Evolutionary conservation across 108 stramenopile genomes (phyloP), one percentile per base, ranked within the genome.

Genomic region (Nitzschia sp.): DNA sequence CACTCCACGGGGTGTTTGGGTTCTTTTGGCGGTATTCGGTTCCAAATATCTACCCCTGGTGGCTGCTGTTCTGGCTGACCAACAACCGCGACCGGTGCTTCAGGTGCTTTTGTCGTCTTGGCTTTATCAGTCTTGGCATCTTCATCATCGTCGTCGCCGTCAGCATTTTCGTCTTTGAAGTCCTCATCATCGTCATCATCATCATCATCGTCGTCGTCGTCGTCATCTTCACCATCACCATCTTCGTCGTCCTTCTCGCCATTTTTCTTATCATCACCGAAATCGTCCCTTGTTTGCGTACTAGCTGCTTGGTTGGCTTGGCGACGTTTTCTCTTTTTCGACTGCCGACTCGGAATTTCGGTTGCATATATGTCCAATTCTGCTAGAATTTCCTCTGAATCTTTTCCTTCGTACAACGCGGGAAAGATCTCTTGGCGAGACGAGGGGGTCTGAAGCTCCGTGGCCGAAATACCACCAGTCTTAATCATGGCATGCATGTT

Each of bases 401-500:
- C 30, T 53, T 71, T 52, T 3, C 33, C 30, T 35, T 53, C 5
- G 30, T 71, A 61, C 22, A 71, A 28, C 9, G 65, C 6, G 2
- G 70, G 70, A 31, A 48, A 62, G 0, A 62, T 62, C 5, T 53
- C 60, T 5, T 56, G 33, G 22, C 60, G 60, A 1, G 52, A 62
- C 17, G 44, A 26, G 33, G 70, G 26, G 19, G 54, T 47, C 19
- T 34, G 44, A 31, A 71, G 56, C 9, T 66, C 56, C 30, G 63
- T 66, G 6, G 69, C 23, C 8, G 77, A 60, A 30, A 57, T 29
- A 2, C 23, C 17, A 45, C 77, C 77, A 2, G 77, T 78, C 52
- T 79, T 79, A 45, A 79, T 68, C 38, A 72, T n/a, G 34, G 68
- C 50, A 57, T 79, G 78, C 46, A 72, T 59, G 38, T 73, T 69